Evolutionary conservation across 495 filamentous ascomycete species (phyloP).

Genomic region (Chaetomidium leptoderma): DNA sequence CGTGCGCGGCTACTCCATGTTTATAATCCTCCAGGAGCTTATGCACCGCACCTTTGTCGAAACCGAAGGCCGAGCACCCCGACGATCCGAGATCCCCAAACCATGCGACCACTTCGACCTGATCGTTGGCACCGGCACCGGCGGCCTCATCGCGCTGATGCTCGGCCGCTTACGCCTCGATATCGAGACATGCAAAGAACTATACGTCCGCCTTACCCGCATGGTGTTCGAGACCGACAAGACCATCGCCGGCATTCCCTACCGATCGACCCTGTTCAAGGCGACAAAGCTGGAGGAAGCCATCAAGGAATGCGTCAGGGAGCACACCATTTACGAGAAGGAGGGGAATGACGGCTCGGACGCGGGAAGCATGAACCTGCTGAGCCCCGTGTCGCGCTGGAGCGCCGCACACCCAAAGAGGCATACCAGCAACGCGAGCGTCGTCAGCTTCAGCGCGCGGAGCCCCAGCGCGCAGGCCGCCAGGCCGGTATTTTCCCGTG

Average conservation of each 20-base stretch:
- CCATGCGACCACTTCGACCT: conserved; percentile 98
- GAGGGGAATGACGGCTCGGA: conserved; percentile 67
- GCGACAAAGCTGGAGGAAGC: conserved; percentile 92
- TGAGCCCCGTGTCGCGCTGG: conserved; percentile 37
- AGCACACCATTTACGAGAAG: conserved; percentile 74
- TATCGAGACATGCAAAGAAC: conserved; percentile 90
- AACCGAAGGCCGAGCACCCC: conserved; percentile 74
- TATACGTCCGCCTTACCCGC: conserved; percentile 90
- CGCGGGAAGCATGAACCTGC: conserved; percentile 24
- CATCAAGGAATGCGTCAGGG: conserved; percentile 80
- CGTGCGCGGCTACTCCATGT: conserved; percentile 94
- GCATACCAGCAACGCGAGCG: conserved; percentile 57
- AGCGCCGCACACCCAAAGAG: conserved; percentile 41
- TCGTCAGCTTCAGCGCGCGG: conserved; percentile 55
- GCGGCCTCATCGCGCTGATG: conserved; percentile 95
- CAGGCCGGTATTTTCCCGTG: conserved; percentile 41
- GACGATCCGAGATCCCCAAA: conserved; percentile 84
- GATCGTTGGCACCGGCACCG: conserved; percentile 90
- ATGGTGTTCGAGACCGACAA: conserved; percentile 98
- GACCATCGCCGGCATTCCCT: conserved; percentile 90
- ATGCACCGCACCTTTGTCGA: conserved; percentile 93
- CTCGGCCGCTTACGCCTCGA: conserved; percentile 87
- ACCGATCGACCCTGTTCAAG: conserved; percentile 91
- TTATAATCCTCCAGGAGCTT: conserved; percentile 89
- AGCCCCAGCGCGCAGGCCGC: conserved; percentile 39